Base-by-base conservation (phyloP, 768 basidiomycete genomes). In the Russula abietina region DNA sequence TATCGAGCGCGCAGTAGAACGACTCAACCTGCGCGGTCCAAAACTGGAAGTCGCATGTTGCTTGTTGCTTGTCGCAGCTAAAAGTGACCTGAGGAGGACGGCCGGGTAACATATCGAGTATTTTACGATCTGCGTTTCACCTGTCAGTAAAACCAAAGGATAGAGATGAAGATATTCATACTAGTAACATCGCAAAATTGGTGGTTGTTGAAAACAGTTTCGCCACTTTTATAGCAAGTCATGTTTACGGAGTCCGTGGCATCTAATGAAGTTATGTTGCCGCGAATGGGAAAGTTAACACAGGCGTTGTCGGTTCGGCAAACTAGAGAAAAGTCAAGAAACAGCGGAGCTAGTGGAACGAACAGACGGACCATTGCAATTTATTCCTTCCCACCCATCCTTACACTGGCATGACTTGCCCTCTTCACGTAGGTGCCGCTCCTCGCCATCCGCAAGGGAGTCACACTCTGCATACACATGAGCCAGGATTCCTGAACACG, bases 151-250 rank as follows among this genome's bases (percentile, higher is more conserved):
- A 56, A 30, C 14, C 12, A 43, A n/a, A 49, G 46, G 26, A 49
- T 17, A 52, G 22, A 52, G 19, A 32, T 19, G 17, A 43, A 17
- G 24, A 17, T 45, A 26, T 9, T 79, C 91, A 69, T 71, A 96
- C 94, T 98, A 12, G 97, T 99, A 38, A 99, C 95, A 72, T 98
- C 85, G 75, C 97, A 99, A 86, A 97, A 93, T 73, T 99, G 96
- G 74, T 94, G 93, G 67, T 97, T 94, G 72, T 84, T 88, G 73
- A 91, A 89, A n/a, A 99, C 89, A 0, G 93, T 95, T 72, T 89
- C 83, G 26, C 97, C 97, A 46, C 91, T 91, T 59, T 81, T 89
- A 80, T 97, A 96, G 72, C 97, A 98, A 1, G 92, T 91, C 88
- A 98, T 95, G 67, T 89, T 87, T 33, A 74, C 73, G 1, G 72